Conservation (phyloP, 371 early-diverging fungal species). For the Mucor indicus region DNA sequence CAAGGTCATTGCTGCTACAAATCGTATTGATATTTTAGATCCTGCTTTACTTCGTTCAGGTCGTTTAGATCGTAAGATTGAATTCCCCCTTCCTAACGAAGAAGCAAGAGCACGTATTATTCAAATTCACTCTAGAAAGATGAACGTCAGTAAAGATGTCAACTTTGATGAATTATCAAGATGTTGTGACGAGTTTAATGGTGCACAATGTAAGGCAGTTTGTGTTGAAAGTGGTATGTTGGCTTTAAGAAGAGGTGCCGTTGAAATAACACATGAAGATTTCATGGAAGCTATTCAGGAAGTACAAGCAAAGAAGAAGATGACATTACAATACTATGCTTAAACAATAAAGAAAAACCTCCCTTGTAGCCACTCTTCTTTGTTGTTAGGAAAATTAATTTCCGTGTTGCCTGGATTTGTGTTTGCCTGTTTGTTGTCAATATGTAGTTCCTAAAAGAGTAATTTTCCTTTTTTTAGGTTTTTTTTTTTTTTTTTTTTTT, state of each 20-base stretch:
- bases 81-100: conserved; percentile 99
- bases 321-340: conserved; percentile 93
- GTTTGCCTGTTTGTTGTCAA: too few relatives aligned
- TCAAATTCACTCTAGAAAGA: conserved; percentile 99
- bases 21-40: conserved; percentile 99
- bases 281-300: conserved; percentile 99
- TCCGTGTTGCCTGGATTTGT: too few relatives aligned
- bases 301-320: conserved; percentile 99
- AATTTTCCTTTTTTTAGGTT: too few relatives aligned
- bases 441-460: too few relatives aligned
- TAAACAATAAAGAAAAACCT: too few relatives aligned
- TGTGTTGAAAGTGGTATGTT: conserved; percentile 97
- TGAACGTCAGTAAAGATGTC: conserved; percentile 95
- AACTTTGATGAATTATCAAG: conserved; percentile 99
- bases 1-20: conserved; percentile 99
- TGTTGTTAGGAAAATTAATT: too few relatives aligned
- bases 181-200: conserved; percentile 99
- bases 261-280: conserved; percentile 96
- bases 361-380: too few relatives aligned
- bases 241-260: conserved; percentile 92
- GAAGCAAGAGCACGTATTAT: conserved; percentile 98
- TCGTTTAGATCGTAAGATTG: conserved; percentile 99
- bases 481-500: too few relatives aligned
- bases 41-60: conserved; percentile 99
- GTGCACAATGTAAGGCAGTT: conserved; percentile 99